These are phyloP conservation scores for Coemansia pectinata DNA, from an alignment of 192 early-diverging fungal genomes.

Conservation along the genomic window DNA sequence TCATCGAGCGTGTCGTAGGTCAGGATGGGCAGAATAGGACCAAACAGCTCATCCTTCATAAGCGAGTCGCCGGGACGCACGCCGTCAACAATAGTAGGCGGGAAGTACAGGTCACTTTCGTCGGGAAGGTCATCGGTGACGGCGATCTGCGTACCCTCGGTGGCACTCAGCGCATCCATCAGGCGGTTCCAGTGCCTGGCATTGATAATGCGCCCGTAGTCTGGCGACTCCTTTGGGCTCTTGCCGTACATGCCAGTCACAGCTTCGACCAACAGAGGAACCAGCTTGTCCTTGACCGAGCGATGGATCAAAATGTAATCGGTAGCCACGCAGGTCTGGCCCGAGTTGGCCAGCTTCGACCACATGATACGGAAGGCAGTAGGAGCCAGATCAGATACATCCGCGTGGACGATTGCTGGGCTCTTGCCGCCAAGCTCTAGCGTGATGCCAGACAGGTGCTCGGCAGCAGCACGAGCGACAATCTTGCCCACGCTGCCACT, in stretches of 20 bases:
- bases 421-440: slow-evolving; percentile 95
- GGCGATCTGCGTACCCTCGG: slow-evolving; percentile 56
- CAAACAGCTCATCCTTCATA: slow-evolving; percentile 91
- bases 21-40: slow-evolving; percentile 84
- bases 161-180: slow-evolving; percentile 47
- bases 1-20: slow-evolving; percentile 64
- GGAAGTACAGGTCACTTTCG: slow-evolving; percentile 67
- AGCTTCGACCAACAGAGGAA: slow-evolving; percentile 56
- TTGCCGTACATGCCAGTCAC: slow-evolving; percentile 54
- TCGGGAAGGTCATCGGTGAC: slow-evolving; percentile 61
- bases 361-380: slow-evolving; percentile 74
- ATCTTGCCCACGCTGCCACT: slow-evolving; percentile 76
- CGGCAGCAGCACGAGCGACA: slow-evolving; percentile 80
- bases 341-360: slow-evolving; percentile 84
- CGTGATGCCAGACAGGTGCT: slow-evolving; percentile 83
- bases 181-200: slow-evolving; percentile 71
- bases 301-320: slow-evolving; percentile 79
- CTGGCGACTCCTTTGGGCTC: slow-evolving; percentile 51
- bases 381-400: slow-evolving; percentile 62
- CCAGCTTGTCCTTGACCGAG: slow-evolving; percentile 59
- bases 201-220: slow-evolving; percentile 75
- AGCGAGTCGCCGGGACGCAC: slow-evolving; percentile 62
- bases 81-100: slow-evolving; percentile 79
- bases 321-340: slow-evolving; percentile 88
- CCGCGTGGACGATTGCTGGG: slow-evolving; percentile 66